These are phyloP conservation scores for Exserohilum rostratum DNA, from an alignment of 2,329 filamentous ascomycete genomes.

Conservation along the genomic window DNA sequence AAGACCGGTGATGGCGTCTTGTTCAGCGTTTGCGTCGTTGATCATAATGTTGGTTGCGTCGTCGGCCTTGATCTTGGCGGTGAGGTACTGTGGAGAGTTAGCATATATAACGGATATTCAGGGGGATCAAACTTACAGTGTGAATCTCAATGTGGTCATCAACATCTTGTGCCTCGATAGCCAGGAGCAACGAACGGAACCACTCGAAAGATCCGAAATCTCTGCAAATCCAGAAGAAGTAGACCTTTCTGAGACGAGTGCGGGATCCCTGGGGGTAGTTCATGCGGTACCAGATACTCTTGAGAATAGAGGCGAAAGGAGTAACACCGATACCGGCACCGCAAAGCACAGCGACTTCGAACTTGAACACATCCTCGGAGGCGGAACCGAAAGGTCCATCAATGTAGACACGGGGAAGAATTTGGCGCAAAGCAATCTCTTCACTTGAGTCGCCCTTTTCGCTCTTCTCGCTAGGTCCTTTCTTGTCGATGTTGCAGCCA, in stretches of 20 bases:
- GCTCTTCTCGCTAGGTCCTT: slow-evolving; percentile 53
- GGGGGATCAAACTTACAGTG: slow-evolving; percentile 57
- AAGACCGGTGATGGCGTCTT: slow-evolving; percentile 82
- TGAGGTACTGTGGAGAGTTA: slow-evolving; percentile 66
- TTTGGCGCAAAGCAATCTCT: slow-evolving; percentile 72
- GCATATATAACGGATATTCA: neutral
- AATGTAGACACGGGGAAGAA: slow-evolving; percentile 80
- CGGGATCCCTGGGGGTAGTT: slow-evolving; percentile 78
- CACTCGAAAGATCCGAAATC: slow-evolving; percentile 89
- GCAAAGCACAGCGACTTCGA: slow-evolving; percentile 58
- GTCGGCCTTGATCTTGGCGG: slow-evolving; percentile 83
- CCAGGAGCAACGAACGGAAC: slow-evolving; percentile 82
- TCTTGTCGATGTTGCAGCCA: slow-evolving; percentile 74
- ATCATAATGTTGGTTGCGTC: slow-evolving; percentile 93
- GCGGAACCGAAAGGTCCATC: slow-evolving; percentile 86
- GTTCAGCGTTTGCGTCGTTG: slow-evolving; percentile 83
- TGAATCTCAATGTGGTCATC: slow-evolving; percentile 87
- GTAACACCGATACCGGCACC: slow-evolving; percentile 60
- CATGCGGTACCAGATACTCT: slow-evolving; percentile 93
- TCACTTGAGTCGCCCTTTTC: slow-evolving; percentile 65
- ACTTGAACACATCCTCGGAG: slow-evolving; percentile 84
- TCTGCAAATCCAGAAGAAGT: slow-evolving; percentile 92
- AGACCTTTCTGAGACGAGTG: slow-evolving; percentile 81
- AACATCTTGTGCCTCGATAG: slow-evolving; percentile 85
- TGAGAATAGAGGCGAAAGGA: slow-evolving; percentile 62